Percentiles rank a stretch among this genome's conserved stretches.
Conservation (phyloP, 2,329 filamentous ascomycete species). For the Escovopsis sp. region DNA sequence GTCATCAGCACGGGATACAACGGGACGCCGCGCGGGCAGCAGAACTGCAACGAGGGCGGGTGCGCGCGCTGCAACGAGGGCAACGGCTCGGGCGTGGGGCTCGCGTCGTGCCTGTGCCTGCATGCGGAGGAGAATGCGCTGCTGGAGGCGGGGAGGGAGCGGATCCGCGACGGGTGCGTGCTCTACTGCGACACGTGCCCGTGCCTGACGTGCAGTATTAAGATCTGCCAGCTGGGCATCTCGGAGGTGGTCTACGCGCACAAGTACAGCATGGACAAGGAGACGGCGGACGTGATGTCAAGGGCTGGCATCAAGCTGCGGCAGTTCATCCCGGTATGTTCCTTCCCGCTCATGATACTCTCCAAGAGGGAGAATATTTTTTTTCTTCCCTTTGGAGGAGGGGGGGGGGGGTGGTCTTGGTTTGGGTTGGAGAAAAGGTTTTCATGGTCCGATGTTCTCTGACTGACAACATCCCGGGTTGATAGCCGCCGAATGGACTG, state of each 20-base stretch:
- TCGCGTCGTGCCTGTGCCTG: constrained; percentile 87
- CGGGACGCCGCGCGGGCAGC: constrained; percentile 78
- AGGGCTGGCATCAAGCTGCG: constrained; percentile 72
- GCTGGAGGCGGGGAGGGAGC: constrained; percentile 81
- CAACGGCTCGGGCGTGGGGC: constrained; percentile 49
- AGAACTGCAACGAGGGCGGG: constrained; percentile 85
- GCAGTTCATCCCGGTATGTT: constrained; percentile 69
- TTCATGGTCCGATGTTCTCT: too few species aligned
- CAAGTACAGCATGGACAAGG: constrained; percentile 84
- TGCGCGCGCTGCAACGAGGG: constrained; percentile 76
- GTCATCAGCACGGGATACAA: constrained; percentile 97
- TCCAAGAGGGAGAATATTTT: too few species aligned
- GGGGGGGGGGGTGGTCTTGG: too few species aligned
- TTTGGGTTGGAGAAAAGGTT: too few species aligned
- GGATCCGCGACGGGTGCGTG: constrained; percentile 67
- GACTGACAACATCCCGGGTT: constrained; percentile 1
- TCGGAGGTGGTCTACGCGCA: constrained; percentile 89
- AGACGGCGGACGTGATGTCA: constrained; percentile 67
- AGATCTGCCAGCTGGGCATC: constrained; percentile 94
- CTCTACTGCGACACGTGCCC: constrained; percentile 95
- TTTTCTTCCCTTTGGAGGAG: too few species aligned
- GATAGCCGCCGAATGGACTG: constrained; percentile 46
- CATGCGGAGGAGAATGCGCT: constrained; percentile 97
- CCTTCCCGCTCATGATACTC: neutral
- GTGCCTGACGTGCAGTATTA: constrained; percentile 94